Evolutionary conservation across 306 rosid species (phyloP).

Genomic region (Arachis hypogaea): DNA sequence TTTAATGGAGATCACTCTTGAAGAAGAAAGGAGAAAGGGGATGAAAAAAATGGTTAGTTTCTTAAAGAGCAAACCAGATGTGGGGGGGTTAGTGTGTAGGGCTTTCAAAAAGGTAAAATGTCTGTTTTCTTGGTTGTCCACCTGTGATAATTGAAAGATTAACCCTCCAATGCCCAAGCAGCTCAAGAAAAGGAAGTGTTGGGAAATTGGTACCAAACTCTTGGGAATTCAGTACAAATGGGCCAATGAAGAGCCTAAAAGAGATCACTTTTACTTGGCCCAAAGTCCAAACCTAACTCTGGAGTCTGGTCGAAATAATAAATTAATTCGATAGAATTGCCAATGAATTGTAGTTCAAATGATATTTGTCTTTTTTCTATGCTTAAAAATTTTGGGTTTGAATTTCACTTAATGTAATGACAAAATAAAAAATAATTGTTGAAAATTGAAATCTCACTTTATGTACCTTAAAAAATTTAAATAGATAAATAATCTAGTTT

Average conservation of each 20-base stretch:
- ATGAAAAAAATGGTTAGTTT: conserved; percentile 36
- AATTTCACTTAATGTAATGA: too few relatives aligned
- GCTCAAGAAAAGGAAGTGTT: conserved; percentile 29
- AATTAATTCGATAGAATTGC: too few relatives aligned
- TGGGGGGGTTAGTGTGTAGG: conserved; percentile 52
- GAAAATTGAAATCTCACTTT: too few relatives aligned
- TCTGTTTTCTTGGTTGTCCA: conserved; percentile 49
- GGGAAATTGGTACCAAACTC: conserved; percentile 47
- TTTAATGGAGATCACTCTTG: neutral
- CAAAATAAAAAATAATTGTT: too few relatives aligned
- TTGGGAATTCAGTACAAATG: conserved; percentile 30
- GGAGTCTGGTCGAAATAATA: neutral
- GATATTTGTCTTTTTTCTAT: too few relatives aligned
- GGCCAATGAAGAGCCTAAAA: conserved; percentile 17
- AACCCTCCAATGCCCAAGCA: conserved; percentile 39
- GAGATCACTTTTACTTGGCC: conserved; percentile 23
- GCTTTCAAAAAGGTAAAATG: conserved; percentile 63
- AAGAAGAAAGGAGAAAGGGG: neutral
- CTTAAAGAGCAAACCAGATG: conserved; percentile 56
- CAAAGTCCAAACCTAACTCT: conserved; percentile 22
- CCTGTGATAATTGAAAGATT: conserved; percentile 48
- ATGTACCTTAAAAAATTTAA: too few relatives aligned
- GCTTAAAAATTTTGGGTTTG: too few relatives aligned
- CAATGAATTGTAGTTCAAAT: too few relatives aligned
- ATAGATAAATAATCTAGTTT: too few relatives aligned